Evolutionary conservation across 768 basidiomycete genomes (phyloP).

Genomic region (Mycena maculata): DNA sequence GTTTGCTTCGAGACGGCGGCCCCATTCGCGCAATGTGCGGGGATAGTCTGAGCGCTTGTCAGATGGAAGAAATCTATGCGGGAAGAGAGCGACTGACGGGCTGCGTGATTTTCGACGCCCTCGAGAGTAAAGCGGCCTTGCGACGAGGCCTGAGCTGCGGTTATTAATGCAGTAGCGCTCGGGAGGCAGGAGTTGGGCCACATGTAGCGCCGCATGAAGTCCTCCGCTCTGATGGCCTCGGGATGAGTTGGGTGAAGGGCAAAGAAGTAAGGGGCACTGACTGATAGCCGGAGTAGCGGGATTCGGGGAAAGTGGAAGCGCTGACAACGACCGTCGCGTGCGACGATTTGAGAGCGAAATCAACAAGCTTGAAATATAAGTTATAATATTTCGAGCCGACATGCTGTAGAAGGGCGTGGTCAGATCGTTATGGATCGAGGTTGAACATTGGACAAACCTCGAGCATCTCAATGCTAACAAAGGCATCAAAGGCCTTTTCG

Average conservation of each 20-base stretch:
- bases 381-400: conserved; percentile 70
- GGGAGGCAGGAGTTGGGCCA: conserved; percentile 92
- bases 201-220: conserved; percentile 91
- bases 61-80: background rate
- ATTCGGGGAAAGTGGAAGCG: conserved; percentile 78
- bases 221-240: conserved; percentile 64
- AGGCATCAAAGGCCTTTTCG: conserved; percentile 83
- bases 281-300: conserved; percentile 77
- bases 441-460: conserved; percentile 57
- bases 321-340: conserved; percentile 77
- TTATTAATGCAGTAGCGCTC: conserved; percentile 84
- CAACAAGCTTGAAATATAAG: conserved; percentile 80
- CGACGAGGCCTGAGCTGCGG: conserved; percentile 75
- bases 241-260: conserved; percentile 15
- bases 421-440: conserved; percentile 61
- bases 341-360: conserved; percentile 77
- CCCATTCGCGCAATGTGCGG: conserved; percentile 94
- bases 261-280: conserved; percentile 49
- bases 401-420: conserved; percentile 48
- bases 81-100: conserved; percentile 60
- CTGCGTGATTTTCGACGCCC: conserved; percentile 85
- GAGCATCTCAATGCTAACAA: conserved; percentile 85
- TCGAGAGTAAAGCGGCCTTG: conserved; percentile 85
- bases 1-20: conserved; percentile 76
- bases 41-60: conserved; percentile 71